These are phyloP conservation scores for Camellia lanceoleosa DNA, from an alignment of 148 eudicot genomes.

Conservation along the genomic window DNA sequence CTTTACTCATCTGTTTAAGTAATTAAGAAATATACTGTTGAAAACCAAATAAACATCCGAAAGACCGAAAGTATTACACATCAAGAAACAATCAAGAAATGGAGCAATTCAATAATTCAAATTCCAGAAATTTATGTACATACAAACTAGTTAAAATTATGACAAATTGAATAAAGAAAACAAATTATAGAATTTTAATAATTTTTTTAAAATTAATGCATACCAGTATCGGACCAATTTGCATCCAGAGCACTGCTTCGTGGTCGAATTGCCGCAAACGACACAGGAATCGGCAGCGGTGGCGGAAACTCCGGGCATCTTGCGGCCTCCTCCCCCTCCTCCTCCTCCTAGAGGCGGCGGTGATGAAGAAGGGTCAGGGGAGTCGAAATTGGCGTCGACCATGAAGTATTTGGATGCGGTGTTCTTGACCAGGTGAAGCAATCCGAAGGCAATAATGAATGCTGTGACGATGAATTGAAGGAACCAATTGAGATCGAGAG, in stretches of 20 bases:
- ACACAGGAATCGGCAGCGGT: conserved; percentile 34
- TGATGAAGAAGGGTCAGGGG: conserved; percentile 17
- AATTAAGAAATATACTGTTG: too few species aligned
- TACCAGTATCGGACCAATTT: conserved; percentile 75
- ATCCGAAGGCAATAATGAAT: conserved; percentile 35
- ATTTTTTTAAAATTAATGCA: neutral
- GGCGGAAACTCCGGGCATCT: conserved; percentile 24
- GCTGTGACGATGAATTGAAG: conserved; percentile 46
- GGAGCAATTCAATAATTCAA: neutral
- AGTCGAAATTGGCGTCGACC: conserved; percentile 37
- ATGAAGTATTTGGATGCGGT: conserved; percentile 62
- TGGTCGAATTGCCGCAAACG: conserved; percentile 40
- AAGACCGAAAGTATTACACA: too few species aligned
- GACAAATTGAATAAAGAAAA: neutral
- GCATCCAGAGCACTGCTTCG: conserved; percentile 60
- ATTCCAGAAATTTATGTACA: neutral
- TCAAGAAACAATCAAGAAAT: neutral
- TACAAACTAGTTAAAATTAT: neutral
- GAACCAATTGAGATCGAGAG: conserved; percentile 50
- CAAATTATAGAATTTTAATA: neutral
- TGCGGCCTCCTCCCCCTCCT: neutral
- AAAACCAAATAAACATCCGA: neutral
- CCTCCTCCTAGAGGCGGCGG: neutral
- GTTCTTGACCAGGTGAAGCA: conserved; percentile 47
- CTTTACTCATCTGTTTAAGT: too few species aligned